Percentiles rank a stretch among this genome's conserved stretches.
Conservation (phyloP, 1,284 basidiomycete genomes). For the Volvariella volvacea region DNA sequence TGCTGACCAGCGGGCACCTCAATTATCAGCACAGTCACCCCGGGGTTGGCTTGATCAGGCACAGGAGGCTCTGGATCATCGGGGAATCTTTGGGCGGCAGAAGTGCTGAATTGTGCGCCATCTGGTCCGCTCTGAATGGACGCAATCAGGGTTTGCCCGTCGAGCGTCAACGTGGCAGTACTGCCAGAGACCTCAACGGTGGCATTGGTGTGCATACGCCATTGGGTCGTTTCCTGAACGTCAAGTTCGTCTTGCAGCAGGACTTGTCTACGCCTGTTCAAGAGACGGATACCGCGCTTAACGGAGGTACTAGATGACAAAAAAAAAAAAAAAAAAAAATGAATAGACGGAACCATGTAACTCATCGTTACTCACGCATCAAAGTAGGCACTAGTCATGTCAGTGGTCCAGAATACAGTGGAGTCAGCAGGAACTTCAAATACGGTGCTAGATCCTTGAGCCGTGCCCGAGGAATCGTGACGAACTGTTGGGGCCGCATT, state of each 20-base stretch:
- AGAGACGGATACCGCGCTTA: constrained; percentile 80
- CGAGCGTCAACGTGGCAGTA: constrained; percentile 56
- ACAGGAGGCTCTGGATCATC: constrained; percentile 58
- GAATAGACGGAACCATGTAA: no score
- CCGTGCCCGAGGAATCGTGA: constrained; percentile 53
- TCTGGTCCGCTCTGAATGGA: constrained; percentile 52
- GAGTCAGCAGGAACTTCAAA: constrained; percentile 56
- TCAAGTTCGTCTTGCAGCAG: constrained; percentile 85
- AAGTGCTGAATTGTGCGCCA: constrained; percentile 50
- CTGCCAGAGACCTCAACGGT: constrained; percentile 40
- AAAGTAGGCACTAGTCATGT: constrained; percentile 80
- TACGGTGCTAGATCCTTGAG: constrained; percentile 79
- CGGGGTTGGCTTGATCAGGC: constrained; percentile 71
- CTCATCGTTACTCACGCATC: constrained; percentile 47
- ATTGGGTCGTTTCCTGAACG: constrained; percentile 57
- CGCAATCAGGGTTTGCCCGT: constrained; percentile 53
- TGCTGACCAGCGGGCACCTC: constrained; percentile 64
- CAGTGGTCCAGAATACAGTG: constrained; percentile 78
- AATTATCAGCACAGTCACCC: constrained; percentile 78
- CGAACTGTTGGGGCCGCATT: constrained; percentile 55
- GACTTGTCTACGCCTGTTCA: constrained; percentile 89
- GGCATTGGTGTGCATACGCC: constrained; percentile 93
- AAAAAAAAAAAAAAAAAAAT: constrained; percentile 8
- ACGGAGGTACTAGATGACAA: constrained; percentile 42
- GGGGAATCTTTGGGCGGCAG: constrained; percentile 45